Percentiles rank a stretch among this genome's conserved stretches.
Evolutionary conservation across 2,329 filamentous ascomycete species (phyloP).

Genomic region (Epicoccum nigrum): DNA sequence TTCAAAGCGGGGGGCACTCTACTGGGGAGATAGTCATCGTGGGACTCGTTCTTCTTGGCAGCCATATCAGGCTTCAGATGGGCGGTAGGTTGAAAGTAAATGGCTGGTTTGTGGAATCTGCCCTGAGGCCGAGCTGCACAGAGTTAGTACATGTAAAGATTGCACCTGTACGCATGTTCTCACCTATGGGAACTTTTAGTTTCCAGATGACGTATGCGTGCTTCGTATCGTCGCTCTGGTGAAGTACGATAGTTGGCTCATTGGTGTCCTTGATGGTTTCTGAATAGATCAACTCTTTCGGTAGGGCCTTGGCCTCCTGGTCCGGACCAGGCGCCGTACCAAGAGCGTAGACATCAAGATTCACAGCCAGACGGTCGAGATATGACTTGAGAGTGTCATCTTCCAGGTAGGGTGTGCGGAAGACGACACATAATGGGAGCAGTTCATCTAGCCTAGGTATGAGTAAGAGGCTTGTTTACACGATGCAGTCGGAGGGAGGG

Average conservation of each 20-base stretch:
- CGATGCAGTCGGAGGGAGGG: conserved; percentile 40
- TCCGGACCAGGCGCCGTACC: conserved; percentile 55
- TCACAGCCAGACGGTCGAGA: conserved; percentile 67
- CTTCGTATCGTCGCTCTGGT: conserved; percentile 31
- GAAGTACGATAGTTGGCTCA: conserved; percentile 39
- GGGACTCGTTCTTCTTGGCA: conserved; percentile 50
- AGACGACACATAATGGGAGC: conserved; percentile 69
- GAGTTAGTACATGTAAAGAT: conserved; percentile 10
- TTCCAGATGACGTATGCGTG: conserved; percentile 50
- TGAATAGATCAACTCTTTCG: conserved; percentile 66
- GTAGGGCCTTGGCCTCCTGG: conserved; percentile 43
- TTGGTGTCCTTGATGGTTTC: conserved; percentile 41
- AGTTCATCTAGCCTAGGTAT: conserved; percentile 71
- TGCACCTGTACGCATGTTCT: background rate
- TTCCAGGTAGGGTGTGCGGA: conserved; percentile 67
- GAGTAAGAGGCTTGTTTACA: conserved; percentile 55
- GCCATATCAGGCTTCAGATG: conserved; percentile 62
- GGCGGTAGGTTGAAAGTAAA: conserved; percentile 64
- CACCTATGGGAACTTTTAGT: conserved; percentile 46
- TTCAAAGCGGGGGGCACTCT: conserved; percentile 74
- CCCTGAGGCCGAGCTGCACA: conserved; percentile 56
- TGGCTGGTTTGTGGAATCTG: conserved; percentile 68
- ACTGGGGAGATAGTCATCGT: conserved; percentile 71
- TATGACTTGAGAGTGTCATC: conserved; percentile 64
- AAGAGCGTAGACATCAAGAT: conserved; percentile 69